Evolutionary conservation across 805 yeast genomes (phyloP), one percentile per base, ranked within the genome.

Genomic region (Brettanomyces bruxellensis): DNA sequence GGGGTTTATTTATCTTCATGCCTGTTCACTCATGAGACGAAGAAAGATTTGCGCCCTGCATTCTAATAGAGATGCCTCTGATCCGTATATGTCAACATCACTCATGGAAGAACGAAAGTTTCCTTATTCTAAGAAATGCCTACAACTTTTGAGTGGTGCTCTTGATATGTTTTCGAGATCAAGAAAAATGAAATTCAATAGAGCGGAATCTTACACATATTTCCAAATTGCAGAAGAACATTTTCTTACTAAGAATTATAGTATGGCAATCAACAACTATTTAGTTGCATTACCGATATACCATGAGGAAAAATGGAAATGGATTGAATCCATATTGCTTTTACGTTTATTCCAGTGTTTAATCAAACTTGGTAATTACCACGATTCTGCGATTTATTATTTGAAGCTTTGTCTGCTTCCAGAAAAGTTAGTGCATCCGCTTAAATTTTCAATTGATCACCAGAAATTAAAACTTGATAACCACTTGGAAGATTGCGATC

Each of bases 221-320:
- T 76, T 70, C 61, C 69, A 73, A 50, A 57, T 81, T 7, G 88
- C 75, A 1, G 79, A 79, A 41, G 73, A 68, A 45, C 66, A 69
- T 50, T 69, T 55, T 46, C 40, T 46, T 1, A 36, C 45, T 32
- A 40, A 53, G 6, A 62, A 71, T 40, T 73, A 54, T 51, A 68
- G 67, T 8, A 64, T 64, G 57, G 72, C 81, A 0, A 56, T 69
- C 25, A 68, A 68, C 46, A 62, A 67, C 46, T 74, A 60, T 51
- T 66, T 71, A 39, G 64, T 65, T 1, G 62, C 76, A 0, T 51
- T 67, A 4, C 62, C 66, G 1, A 51, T 59, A 1, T 63, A 72
- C 48, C 62, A 66, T 44, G 60, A 61, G 32, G 79, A 70, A 38
- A 51, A 56, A 4, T 77, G 82, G 81, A 48, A 47, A 7, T 35